Conservation (phyloP, 2,329 filamentous ascomycete species). For the Ophiostoma angusticollis region DNA sequence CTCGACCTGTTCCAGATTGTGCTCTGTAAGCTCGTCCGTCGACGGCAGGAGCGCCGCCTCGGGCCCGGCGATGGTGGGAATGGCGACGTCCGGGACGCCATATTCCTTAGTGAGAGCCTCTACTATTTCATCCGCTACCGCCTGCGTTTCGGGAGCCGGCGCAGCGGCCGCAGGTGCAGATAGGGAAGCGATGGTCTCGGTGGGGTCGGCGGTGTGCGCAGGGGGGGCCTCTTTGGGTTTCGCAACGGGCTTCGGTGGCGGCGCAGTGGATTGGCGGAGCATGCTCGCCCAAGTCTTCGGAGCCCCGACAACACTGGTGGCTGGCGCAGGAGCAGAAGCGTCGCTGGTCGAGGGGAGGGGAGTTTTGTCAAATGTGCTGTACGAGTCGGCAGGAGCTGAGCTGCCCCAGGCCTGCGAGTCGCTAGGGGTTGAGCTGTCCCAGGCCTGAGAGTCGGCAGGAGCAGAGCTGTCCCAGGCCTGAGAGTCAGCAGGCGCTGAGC, state of each 20-base stretch:
- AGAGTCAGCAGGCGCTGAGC: no score
- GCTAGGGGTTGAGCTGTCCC: no score
- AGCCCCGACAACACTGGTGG: conserved; percentile 22
- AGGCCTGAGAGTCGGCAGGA: no score
- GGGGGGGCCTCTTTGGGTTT: conserved; percentile 12
- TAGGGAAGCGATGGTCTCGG: conserved; percentile 29
- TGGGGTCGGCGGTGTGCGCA: conserved; percentile 22
- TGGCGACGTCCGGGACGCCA: conserved; percentile 21
- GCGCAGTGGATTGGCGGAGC: conserved; percentile 46
- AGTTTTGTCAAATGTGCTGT: no score
- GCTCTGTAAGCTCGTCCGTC: conserved; percentile 75
- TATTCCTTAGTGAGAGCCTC: conserved; percentile 21
- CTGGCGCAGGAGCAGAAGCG: conserved; percentile 13
- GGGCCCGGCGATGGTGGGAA: conserved; percentile 30
- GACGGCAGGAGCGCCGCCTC: conserved; percentile 51
- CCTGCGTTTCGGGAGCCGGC: conserved; percentile 23
- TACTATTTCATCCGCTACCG: conserved; percentile 17
- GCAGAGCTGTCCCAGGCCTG: no score
- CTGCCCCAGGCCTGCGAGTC: no score
- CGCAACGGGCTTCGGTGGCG: conserved; percentile 19
- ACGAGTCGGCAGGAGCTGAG: no score
- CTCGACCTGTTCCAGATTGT: conserved; percentile 81
- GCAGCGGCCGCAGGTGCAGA: conserved; percentile 9
- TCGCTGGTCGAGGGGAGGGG: conserved; percentile 22
- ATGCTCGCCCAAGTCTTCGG: conserved; percentile 65